Evolutionary conservation across 352 stramenopile genomes (phyloP).

Genomic region (Phytophthora tentaculata): DNA sequence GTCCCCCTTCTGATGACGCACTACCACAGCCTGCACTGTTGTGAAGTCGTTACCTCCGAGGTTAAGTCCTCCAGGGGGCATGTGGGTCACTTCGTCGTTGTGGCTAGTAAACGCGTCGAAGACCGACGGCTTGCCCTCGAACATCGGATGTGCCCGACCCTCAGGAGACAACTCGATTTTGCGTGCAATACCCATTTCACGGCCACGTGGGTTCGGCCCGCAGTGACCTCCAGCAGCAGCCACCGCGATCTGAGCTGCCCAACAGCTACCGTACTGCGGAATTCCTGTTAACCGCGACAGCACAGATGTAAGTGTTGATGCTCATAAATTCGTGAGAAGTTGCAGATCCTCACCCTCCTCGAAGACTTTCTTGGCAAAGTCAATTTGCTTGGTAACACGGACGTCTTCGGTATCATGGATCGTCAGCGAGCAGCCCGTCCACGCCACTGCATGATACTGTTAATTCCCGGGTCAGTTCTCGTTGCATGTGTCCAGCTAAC

Average conservation of each 20-base stretch:
- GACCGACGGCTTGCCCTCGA: constrained; percentile 78
- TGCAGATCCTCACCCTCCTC: constrained; percentile 46
- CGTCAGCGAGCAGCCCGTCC: constrained; percentile 79
- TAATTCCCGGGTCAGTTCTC: not conserved
- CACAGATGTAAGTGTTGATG: too few relatives aligned
- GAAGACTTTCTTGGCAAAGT: constrained; percentile 72
- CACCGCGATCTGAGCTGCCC: constrained; percentile 82
- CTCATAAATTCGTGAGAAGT: not conserved
- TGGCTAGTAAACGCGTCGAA: constrained; percentile 87
- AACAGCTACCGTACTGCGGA: constrained; percentile 84
- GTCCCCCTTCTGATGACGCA: constrained; percentile 79
- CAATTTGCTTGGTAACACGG: constrained; percentile 74
- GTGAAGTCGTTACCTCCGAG: constrained; percentile 78
- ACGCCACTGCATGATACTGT: constrained; percentile 78
- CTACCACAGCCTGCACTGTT: constrained; percentile 71
- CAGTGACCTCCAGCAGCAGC: constrained; percentile 67
- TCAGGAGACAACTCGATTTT: constrained; percentile 82
- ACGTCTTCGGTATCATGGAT: constrained; percentile 66
- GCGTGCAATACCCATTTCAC: constrained; percentile 79
- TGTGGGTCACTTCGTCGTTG: constrained; percentile 85
- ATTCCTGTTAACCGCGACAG: constrained; percentile 41
- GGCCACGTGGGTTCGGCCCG: constrained; percentile 65
- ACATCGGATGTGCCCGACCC: constrained; percentile 82
- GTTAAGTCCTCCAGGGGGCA: constrained; percentile 58
- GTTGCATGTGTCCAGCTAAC: not conserved